Base-by-base conservation (phyloP, 2,329 filamentous ascomycete genomes). In the Fusarium poae region DNA sequence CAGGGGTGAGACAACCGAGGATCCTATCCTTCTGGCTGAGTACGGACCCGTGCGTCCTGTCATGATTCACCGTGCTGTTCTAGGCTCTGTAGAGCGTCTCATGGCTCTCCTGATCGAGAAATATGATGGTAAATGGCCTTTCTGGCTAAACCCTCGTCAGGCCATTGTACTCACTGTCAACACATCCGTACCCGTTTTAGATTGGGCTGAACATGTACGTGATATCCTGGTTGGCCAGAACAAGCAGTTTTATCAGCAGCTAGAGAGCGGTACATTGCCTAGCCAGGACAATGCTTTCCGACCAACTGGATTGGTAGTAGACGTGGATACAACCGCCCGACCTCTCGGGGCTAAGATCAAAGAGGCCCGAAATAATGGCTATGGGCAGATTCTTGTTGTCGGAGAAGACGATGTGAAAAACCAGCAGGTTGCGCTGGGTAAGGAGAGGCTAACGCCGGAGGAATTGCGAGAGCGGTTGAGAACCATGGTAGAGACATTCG, bases 41-140 rank as follows among this genome's bases (percentile, higher is more conserved):
- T 84, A 83, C 16, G 91, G 89, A 20, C 82, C 83, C 2, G 90
- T 91, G 6, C 76, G 78, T 3, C 93, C 94, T 0, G 93, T 97
- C 37, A 86, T 97, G 75, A 90, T 97, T 52, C 93, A 97, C 77
- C 88, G 93, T 50, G 93, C 94, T 16, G 91, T 97, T 35, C 85
- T 97, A 52, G 93, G 93, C 18, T 96, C 92, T 0, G 86, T 97
- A 7, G 93, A 97, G 79, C 87, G 94, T 45, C 88, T 97, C 65
- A 90, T 97, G 85, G 93, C 93, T 5, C 83, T 97, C 16, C 80
- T 97, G 40, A 94, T 96, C 57, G 94, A 97, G 79, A 91, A 92
- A 70, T 93, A 94, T 72, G 85, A 90, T 58, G 92, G 92, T 18
- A 86, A 85, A 60, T 97, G 92, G 88, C 93, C 93, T 5, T 95